Conservation (phyloP, 179 eudicot species). For the Spinacia oleracea region DNA sequence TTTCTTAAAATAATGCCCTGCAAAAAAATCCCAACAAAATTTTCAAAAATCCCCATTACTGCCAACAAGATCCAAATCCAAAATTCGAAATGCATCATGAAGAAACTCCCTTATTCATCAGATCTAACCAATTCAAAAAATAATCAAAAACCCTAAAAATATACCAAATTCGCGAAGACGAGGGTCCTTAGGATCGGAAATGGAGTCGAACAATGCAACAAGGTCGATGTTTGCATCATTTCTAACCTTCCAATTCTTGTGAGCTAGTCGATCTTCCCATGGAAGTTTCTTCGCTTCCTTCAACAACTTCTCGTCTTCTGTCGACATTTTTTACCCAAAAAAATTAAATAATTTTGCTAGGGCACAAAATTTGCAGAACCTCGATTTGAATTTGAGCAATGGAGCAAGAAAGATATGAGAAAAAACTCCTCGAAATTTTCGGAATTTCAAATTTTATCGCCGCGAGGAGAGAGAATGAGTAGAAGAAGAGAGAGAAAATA, state of each 20-base stretch:
- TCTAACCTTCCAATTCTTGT: conserved; percentile 95
- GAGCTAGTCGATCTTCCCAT: conserved; percentile 95
- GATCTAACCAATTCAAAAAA: conserved; percentile 36
- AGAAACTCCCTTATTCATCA: conserved; percentile 14
- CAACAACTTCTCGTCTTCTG: conserved; percentile 91
- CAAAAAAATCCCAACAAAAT: conserved; percentile 10
- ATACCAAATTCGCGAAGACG: conserved; percentile 92
- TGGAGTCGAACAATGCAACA: conserved; percentile 65
- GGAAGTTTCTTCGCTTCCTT: conserved; percentile 96
- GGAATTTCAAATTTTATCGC: conserved; percentile 9
- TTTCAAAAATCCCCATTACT: neutral
- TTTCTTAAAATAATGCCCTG: conserved; percentile 75
- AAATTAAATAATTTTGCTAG: neutral
- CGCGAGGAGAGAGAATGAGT: conserved; percentile 11
- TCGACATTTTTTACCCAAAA: conserved; percentile 28
- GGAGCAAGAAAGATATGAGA: neutral
- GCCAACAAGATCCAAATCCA: conserved; percentile 18
- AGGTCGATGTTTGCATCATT: conserved; percentile 95
- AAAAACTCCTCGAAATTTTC: neutral
- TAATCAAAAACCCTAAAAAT: conserved; percentile 26
- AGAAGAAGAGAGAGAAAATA: conserved; percentile 7
- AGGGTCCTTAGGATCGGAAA: conserved; percentile 89
- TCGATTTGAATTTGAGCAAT: conserved; percentile 17
- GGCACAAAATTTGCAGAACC: neutral
- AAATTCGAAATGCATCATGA: conserved; percentile 5